A percentile compares a stretch with the other conserved stretches of the same genome.
These are phyloP conservation scores for Grammothele lineata DNA, from an alignment of 768 basidiomycete species.

Conservation along the genomic window DNA sequence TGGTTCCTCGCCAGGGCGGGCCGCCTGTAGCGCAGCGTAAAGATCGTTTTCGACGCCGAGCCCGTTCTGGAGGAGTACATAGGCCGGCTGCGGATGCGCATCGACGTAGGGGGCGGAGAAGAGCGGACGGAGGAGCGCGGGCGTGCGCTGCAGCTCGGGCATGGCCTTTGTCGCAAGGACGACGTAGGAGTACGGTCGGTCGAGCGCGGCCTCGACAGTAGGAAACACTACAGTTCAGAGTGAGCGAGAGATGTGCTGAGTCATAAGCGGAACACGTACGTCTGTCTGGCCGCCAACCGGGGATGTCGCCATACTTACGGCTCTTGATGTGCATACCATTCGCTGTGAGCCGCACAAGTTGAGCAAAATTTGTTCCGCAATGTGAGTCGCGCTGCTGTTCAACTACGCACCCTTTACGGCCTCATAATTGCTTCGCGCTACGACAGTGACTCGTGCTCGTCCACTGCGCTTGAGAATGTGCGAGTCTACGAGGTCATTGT, in stretches of 20 bases:
- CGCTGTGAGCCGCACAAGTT: constrained; percentile 35
- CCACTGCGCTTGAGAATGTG: constrained; percentile 54
- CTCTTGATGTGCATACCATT: constrained; percentile 56
- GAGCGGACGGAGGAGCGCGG: constrained; percentile 52
- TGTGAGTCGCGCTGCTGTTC: not conserved
- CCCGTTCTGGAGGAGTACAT: constrained; percentile 69
- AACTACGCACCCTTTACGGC: constrained; percentile 38
- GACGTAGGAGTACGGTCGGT: constrained; percentile 59
- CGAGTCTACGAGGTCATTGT: constrained; percentile 53
- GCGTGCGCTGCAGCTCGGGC: constrained; percentile 58
- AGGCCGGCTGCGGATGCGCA: constrained; percentile 47
- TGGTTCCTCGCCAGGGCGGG: constrained; percentile 39
- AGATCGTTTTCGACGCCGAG: constrained; percentile 66
- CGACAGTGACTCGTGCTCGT: constrained; percentile 60
- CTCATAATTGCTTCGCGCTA: constrained; percentile 69
- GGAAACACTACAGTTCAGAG: constrained; percentile 59
- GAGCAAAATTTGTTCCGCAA: too few species aligned
- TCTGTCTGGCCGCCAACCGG: constrained; percentile 60
- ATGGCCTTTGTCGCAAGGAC: constrained; percentile 68
- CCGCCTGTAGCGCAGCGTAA: constrained; percentile 43
- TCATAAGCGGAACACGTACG: constrained; percentile 33
- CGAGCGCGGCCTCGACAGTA: constrained; percentile 56
- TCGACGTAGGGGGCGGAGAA: constrained; percentile 45
- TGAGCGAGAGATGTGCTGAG: too few species aligned
- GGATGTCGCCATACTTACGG: constrained; percentile 52